Base-by-base conservation (phyloP, 768 basidiomycete genomes). In the Botryobasidium botryosum region DNA sequence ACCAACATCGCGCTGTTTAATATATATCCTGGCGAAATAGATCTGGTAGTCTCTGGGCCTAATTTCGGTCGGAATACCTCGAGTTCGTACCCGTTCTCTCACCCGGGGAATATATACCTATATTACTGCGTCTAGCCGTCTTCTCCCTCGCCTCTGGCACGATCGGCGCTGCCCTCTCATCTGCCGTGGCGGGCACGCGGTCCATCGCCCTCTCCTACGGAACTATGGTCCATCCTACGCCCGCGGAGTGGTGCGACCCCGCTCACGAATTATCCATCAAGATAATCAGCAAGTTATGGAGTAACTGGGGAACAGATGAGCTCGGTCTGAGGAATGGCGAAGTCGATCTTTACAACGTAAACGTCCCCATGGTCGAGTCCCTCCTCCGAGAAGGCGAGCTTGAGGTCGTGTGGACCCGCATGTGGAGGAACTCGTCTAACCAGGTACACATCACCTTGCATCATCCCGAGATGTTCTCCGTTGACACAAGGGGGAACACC, bases 381-480 rank as follows among this genome's bases (percentile, higher is more conserved):
- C 68, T 83, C 24, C 60, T 81, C 37, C 61, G 66, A 32, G 68
- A 72, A 26, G 68, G 69, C 41, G 75, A 75, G 6, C 59, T 87
- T 44, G 71, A 72, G 51, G 69, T 85, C 44, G 70, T 67, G 52
- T 90, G 86, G 83, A 85, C 90, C 8, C 66, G 59, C 23, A 73
- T 90, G 62, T 88, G 83, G 84, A 71, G 81, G 38, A 92, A 81
- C n/a, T n/a, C n/a, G n/a, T n/a, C n/a, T n/a, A n/a, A n/a, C n/a
- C n/a, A n/a, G n/a, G n/a, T n/a, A n/a, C n/a, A n/a, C n/a, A n/a
- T n/a, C n/a, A n/a, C n/a, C n/a, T n/a, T n/a, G n/a, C n/a, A n/a
- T n/a, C n/a, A n/a, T n/a, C n/a, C n/a, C n/a, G n/a, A n/a, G n/a
- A n/a, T n/a, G n/a, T n/a, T n/a, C n/a, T n/a, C n/a, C n/a, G n/a